These are phyloP conservation scores for Pseudopithomyces maydicus DNA, from an alignment of 2,329 filamentous ascomycete genomes.

Conservation along the genomic window DNA sequence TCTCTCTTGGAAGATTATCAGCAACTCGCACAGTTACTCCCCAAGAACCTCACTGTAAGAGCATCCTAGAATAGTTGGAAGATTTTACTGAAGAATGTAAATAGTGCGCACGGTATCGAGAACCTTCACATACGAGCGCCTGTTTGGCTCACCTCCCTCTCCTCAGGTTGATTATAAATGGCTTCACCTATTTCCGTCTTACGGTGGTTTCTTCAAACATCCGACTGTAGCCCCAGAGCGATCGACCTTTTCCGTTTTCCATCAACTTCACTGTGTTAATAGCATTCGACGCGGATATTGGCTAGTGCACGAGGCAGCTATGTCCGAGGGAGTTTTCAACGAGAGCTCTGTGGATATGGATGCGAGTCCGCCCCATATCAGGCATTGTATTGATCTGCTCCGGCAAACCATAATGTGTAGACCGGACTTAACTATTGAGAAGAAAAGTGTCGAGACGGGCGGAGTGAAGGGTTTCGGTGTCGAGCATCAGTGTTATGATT, in stretches of 20 bases:
- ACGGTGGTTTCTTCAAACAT: conserved; percentile 17
- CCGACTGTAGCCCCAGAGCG: conserved; percentile 17
- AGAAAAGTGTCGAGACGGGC: not conserved
- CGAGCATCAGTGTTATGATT: conserved; percentile 12
- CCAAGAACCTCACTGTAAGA: too few relatives aligned
- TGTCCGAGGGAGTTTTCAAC: not conserved
- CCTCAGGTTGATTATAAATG: conserved; percentile 7
- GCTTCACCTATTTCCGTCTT: conserved; percentile 14
- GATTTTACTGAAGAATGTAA: not conserved
- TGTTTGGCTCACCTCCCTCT: not conserved
- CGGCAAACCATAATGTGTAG: conserved; percentile 17
- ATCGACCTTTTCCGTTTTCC: conserved; percentile 21
- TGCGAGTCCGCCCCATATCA: conserved; percentile 3
- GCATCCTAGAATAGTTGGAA: too few relatives aligned
- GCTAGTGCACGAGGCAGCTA: not conserved
- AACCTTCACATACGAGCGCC: not conserved
- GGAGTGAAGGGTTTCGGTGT: conserved; percentile 15
- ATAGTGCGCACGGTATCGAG: not conserved
- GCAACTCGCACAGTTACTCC: too few relatives aligned
- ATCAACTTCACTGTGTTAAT: conserved; percentile 24
- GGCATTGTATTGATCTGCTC: conserved; percentile 15
- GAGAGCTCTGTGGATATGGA: not conserved
- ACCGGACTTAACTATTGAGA: conserved; percentile 14
- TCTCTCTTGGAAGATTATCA: too few relatives aligned
- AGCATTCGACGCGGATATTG: conserved; percentile 7